Evolutionary conservation across 805 yeast species (phyloP).

Genomic region (Cyberlindnera sargentensis): DNA sequence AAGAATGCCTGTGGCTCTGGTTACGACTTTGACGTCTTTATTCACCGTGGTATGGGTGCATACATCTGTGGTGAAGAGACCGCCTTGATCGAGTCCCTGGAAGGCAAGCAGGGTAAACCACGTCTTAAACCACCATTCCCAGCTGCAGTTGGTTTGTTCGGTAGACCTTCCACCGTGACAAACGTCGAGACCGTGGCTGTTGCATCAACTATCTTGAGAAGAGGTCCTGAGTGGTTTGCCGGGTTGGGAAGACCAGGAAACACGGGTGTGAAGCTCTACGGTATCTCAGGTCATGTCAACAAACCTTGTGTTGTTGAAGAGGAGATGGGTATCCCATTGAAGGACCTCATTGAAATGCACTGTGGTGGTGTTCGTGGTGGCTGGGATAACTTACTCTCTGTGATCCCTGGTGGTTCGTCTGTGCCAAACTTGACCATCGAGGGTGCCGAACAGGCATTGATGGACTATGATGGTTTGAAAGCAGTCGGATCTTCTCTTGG

Average conservation of each 20-base stretch:
- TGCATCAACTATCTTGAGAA: conserved; percentile 81
- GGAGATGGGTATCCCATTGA: conserved; percentile 85
- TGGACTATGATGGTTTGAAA: conserved; percentile 85
- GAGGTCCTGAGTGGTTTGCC: conserved; percentile 87
- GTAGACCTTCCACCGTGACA: conserved; percentile 87
- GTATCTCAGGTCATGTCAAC: conserved; percentile 87
- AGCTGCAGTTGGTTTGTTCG: conserved; percentile 87
- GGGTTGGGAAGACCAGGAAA: conserved; percentile 81
- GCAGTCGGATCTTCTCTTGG: conserved; percentile 86
- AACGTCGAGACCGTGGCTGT: conserved; percentile 90
- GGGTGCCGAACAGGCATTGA: conserved; percentile 59
- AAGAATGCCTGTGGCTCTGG: conserved; percentile 86
- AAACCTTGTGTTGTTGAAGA: conserved; percentile 92
- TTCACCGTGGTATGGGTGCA: conserved; percentile 93
- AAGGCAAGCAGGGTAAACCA: conserved; percentile 92
- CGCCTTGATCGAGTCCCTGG: conserved; percentile 79
- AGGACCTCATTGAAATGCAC: conserved; percentile 77
- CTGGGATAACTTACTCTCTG: conserved; percentile 85
- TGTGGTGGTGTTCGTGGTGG: conserved; percentile 91
- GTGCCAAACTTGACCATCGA: conserved; percentile 74
- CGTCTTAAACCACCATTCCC: conserved; percentile 94
- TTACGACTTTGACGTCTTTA: conserved; percentile 72
- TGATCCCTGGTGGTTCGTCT: conserved; percentile 87
- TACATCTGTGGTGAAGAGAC: conserved; percentile 92
- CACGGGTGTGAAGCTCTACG: conserved; percentile 74